Evolutionary conservation across 2,329 filamentous ascomycete species (phyloP).

Genomic region (Trichoderma arundinaceum): DNA sequence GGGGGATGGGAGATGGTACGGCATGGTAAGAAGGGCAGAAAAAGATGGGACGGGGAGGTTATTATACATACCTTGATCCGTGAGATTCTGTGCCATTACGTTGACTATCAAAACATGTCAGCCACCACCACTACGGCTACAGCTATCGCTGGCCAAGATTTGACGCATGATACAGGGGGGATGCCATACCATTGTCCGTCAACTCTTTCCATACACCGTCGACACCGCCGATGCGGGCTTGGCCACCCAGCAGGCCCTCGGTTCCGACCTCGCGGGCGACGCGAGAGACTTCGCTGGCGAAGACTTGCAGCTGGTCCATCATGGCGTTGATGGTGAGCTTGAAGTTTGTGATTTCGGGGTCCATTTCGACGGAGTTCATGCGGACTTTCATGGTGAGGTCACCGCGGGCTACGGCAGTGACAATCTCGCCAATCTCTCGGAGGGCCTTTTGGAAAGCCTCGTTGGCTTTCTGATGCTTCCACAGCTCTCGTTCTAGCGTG

Average conservation of each 20-base stretch:
- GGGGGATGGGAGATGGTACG: neutral
- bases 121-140: neutral
- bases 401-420: conserved; percentile 93
- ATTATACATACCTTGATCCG: conserved; percentile 65
- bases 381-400: conserved; percentile 96
- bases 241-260: conserved; percentile 90
- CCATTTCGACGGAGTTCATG: conserved; percentile 95
- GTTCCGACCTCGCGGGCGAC: conserved; percentile 96
- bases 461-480: conserved; percentile 97
- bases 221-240: conserved; percentile 91
- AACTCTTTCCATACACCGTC: conserved; percentile 98
- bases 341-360: conserved; percentile 96
- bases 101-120: conserved; percentile 60
- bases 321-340: conserved; percentile 98
- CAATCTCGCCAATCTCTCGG: conserved; percentile 94
- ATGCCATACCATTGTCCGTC: conserved; percentile 73
- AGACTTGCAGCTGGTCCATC: conserved; percentile 97
- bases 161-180: neutral
- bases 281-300: conserved; percentile 93
- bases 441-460: conserved; percentile 97
- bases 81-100: conserved; percentile 83
- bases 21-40: no score
- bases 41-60: neutral
- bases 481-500: conserved; percentile 87
- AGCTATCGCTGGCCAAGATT: neutral